Percentiles rank a stretch among this genome's conserved stretches.
These are phyloP conservation scores for Prunus mira DNA, from an alignment of 306 rosid species.

Conservation along the genomic window DNA sequence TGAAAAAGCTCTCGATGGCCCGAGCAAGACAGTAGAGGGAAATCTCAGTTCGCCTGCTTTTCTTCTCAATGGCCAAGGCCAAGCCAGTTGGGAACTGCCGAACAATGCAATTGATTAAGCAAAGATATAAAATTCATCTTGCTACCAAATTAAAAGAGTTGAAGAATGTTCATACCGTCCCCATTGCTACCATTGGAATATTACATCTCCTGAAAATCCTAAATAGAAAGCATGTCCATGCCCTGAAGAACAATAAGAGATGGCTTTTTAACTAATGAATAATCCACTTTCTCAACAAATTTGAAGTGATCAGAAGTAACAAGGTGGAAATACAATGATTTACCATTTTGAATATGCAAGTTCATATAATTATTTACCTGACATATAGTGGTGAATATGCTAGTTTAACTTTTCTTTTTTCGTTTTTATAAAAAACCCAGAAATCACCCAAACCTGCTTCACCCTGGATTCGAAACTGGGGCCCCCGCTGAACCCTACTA, in stretches of 20 bases:
- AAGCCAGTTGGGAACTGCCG: conserved; percentile 83
- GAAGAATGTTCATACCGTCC: conserved; percentile 55
- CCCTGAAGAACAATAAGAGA: conserved; percentile 48
- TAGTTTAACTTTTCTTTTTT: not conserved
- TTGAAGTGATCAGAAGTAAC: not conserved
- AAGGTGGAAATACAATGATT: not conserved
- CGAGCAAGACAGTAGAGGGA: conserved; percentile 89
- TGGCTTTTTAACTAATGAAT: not conserved
- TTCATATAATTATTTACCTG: not conserved
- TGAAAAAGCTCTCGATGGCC: conserved; percentile 92
- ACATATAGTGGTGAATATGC: not conserved
- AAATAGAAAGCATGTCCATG: conserved; percentile 85
- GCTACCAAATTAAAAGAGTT: not conserved
- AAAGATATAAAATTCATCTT: not conserved
- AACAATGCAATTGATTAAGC: conserved; percentile 5
- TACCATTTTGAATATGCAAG: not conserved
- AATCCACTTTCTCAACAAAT: not conserved
- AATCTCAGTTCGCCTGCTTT: conserved; percentile 85
- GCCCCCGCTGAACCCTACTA: not conserved
- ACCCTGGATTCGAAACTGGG: not conserved
- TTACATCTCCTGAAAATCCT: conserved; percentile 67
- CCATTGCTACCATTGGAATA: conserved; percentile 79
- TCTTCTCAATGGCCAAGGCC: conserved; percentile 68
- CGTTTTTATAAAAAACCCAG: not conserved
- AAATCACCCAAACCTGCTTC: not conserved